These are phyloP conservation scores for Articulospora tetracladia DNA, from an alignment of 495 filamentous ascomycete species.

Conservation along the genomic window DNA sequence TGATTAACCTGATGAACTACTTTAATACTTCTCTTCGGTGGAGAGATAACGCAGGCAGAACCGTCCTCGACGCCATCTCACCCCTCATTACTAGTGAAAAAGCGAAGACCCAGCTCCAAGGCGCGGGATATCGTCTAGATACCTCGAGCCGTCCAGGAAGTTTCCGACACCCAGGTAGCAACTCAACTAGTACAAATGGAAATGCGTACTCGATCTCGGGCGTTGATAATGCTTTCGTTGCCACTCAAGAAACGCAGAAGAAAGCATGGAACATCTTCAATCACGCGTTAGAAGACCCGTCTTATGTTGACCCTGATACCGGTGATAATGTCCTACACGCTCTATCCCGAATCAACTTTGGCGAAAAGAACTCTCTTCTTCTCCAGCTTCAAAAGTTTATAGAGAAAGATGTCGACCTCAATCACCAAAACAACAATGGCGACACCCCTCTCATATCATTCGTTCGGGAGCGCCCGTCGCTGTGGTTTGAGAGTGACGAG, in stretches of 20 bases:
- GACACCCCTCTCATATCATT: conserved; percentile 12
- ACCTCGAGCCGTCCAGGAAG: too few relatives aligned
- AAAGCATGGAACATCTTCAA: too few relatives aligned
- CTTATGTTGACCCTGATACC: conserved; percentile 12
- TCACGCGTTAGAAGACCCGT: background rate
- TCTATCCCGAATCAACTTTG: conserved; percentile 10
- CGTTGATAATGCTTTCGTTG: too few relatives aligned
- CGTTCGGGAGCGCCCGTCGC: conserved; percentile 5
- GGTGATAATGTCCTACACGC: conserved; percentile 22
- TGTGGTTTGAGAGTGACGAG: conserved; percentile 1
- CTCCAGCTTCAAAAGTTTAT: conserved; percentile 5
- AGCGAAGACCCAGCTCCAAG: too few relatives aligned
- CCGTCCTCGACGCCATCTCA: conserved; percentile 13
- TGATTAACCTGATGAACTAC: conserved; percentile 13
- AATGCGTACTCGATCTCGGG: too few relatives aligned
- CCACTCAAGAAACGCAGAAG: too few relatives aligned
- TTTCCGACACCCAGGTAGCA: too few relatives aligned
- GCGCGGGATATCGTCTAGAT: too few relatives aligned
- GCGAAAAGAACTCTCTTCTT: background rate
- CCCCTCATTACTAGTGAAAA: background rate
- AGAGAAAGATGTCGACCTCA: conserved; percentile 14
- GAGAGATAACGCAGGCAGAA: conserved; percentile 15
- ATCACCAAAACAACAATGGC: conserved; percentile 16
- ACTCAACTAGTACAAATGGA: too few relatives aligned
- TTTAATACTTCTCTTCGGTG: conserved; percentile 2